Percentiles rank a stretch among this genome's conserved stretches.
Conservation (phyloP, 164 flowering plant genomes). For the Litsea cubeba region DNA sequence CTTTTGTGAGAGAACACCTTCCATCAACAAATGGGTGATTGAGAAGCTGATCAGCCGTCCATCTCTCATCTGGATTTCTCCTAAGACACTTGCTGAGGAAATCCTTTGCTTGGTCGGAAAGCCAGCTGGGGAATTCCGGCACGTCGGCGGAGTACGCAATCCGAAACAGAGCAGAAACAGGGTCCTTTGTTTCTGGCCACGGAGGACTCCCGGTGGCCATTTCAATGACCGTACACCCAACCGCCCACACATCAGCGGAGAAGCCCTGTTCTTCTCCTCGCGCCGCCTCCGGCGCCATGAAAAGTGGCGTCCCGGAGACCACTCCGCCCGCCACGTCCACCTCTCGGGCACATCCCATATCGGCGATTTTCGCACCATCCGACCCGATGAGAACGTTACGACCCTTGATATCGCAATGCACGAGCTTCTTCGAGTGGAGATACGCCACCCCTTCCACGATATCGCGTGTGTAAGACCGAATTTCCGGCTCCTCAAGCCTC, state of each 20-base stretch:
- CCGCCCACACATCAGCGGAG: constrained; percentile 74
- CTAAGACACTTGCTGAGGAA: constrained; percentile 58
- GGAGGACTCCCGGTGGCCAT: constrained; percentile 68
- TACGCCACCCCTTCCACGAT: constrained; percentile 52
- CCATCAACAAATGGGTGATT: constrained; percentile 60
- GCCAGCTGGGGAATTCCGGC: constrained; percentile 50
- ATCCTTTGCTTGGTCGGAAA: constrained; percentile 55
- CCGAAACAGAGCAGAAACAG: constrained; percentile 45
- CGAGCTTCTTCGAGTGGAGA: constrained; percentile 53
- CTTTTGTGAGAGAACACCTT: neutral
- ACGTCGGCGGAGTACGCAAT: constrained; percentile 50
- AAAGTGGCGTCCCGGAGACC: constrained; percentile 63
- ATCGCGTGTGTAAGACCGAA: constrained; percentile 27
- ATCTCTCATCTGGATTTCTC: constrained; percentile 46
- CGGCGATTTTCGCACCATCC: constrained; percentile 59
- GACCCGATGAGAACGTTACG: constrained; percentile 48
- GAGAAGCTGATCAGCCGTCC: constrained; percentile 57
- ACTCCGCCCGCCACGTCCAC: constrained; percentile 5
- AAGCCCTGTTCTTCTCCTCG: constrained; percentile 64
- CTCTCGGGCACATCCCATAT: constrained; percentile 67
- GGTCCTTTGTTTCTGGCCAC: constrained; percentile 46
- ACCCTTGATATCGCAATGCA: constrained; percentile 80
- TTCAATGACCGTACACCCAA: constrained; percentile 77
- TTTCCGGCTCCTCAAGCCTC: constrained; percentile 36
- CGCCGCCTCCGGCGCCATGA: constrained; percentile 88